Evolutionary conservation across 768 basidiomycete genomes (phyloP).

Genomic region (Russula abietina): DNA sequence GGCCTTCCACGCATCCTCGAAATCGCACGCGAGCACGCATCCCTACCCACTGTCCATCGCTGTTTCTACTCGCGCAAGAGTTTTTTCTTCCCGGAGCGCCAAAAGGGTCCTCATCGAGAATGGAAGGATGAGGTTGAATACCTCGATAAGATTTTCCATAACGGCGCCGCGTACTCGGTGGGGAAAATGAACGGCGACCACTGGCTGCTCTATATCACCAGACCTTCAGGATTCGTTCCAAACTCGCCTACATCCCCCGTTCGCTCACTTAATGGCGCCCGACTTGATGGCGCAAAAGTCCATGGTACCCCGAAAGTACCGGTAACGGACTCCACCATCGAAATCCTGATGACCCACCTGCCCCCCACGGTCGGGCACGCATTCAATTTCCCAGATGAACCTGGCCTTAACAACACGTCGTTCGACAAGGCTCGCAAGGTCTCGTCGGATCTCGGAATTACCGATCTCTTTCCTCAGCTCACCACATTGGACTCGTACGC

Average conservation of each 20-base stretch:
- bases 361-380: conserved; percentile 64
- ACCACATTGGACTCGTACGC: conserved; percentile 89
- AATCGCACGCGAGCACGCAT: conserved; percentile 70
- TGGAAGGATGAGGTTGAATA: conserved; percentile 93
- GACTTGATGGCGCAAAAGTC: conserved; percentile 7
- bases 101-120: conserved; percentile 84
- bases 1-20: conserved; percentile 93
- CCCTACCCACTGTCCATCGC: conserved; percentile 67
- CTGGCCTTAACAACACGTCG: conserved; percentile 32
- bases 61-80: conserved; percentile 98
- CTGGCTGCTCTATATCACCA: conserved; percentile 93
- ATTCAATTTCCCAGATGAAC: conserved; percentile 52
- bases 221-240: conserved; percentile 39
- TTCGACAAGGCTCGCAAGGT: conserved; percentile 52
- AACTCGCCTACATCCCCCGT: conserved; percentile 8
- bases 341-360: conserved; percentile 95
- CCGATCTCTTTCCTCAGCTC: conserved; percentile 70
- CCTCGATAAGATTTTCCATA: conserved; percentile 82
- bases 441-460: conserved; percentile 71
- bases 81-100: conserved; percentile 99
- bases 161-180: conserved; percentile 91
- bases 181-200: conserved; percentile 98
- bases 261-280: conserved; percentile 23
- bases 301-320: conserved; percentile 17
- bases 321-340: conserved; percentile 84